phyloP scores from a whole-genome alignment of 805 yeast genomes.

The Kurtzmaniella cleridarum region DNA sequence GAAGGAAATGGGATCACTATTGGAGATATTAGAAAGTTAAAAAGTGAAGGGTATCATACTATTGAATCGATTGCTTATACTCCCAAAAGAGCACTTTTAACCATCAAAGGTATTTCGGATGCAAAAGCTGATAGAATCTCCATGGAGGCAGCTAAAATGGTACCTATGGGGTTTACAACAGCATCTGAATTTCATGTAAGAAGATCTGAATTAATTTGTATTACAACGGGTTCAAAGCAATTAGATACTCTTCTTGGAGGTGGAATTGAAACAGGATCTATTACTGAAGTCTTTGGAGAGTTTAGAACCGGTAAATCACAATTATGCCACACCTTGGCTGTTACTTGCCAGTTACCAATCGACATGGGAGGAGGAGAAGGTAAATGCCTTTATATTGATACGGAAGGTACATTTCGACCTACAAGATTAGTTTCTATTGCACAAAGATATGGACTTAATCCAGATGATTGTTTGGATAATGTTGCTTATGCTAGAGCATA shows the following conservation, averaged over 20 bases:
- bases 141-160: conserved; percentile 76
- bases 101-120: conserved; percentile 89
- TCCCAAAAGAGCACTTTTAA: conserved; percentile 71
- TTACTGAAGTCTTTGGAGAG: conserved; percentile 95
- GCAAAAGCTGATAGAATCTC: conserved; percentile 87
- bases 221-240: conserved; percentile 94
- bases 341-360: conserved; percentile 92
- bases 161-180: conserved; percentile 95
- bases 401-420: conserved; percentile 96
- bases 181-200: conserved; percentile 92
- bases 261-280: conserved; percentile 94
- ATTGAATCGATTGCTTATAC: conserved; percentile 92
- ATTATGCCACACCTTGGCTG: conserved; percentile 92
- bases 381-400: conserved; percentile 90
- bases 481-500: conserved; percentile 97
- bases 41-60: conserved; percentile 81
- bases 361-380: conserved; percentile 99
- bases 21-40: conserved; percentile 72
- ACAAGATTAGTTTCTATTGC: conserved; percentile 86
- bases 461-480: conserved; percentile 91
- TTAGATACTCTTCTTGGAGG: conserved; percentile 92
- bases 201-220: conserved; percentile 82
- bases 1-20: conserved; percentile 84
- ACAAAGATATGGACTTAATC: conserved; percentile 83
- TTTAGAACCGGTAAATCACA: conserved; percentile 98